These are phyloP conservation scores for Gaeumannomyces sp. DNA, from an alignment of 2,329 filamentous ascomycete species.

Conservation along the genomic window DNA sequence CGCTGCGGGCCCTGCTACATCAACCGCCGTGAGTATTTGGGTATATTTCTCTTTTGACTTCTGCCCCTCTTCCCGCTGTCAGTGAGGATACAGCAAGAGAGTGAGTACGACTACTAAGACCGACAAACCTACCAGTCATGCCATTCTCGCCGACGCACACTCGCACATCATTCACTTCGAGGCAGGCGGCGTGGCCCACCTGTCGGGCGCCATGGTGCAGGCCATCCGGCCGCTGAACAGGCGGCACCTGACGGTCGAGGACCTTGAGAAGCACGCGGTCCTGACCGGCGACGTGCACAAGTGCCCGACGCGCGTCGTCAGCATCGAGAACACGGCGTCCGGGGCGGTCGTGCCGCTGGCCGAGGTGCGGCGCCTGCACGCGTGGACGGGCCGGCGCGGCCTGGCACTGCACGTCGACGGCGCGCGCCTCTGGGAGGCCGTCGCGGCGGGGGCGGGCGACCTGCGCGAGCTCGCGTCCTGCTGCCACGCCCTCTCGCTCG, in stretches of 20 bases:
- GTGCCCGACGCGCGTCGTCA: constrained; percentile 75
- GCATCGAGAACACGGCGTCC: constrained; percentile 77
- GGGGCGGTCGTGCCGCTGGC: constrained; percentile 71
- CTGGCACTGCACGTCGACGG: constrained; percentile 45
- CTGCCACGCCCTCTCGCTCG: constrained; percentile 54
- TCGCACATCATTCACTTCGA: constrained; percentile 69
- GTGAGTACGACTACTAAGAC: not conserved
- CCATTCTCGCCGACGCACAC: constrained; percentile 70
- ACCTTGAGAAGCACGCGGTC: constrained; percentile 60
- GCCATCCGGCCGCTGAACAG: constrained; percentile 64
- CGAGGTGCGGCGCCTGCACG: constrained; percentile 63
- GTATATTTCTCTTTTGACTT: not conserved
- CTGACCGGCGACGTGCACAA: constrained; percentile 66
- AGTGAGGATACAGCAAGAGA: not conserved
- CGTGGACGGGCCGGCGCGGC: constrained; percentile 54
- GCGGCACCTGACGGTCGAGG: constrained; percentile 68
- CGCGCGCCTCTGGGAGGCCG: constrained; percentile 46
- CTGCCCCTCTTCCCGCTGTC: not conserved
- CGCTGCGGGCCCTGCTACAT: constrained; percentile 67
- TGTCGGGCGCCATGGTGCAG: constrained; percentile 66
- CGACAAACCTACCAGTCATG: constrained; percentile 37
- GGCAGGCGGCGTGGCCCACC: constrained; percentile 58
- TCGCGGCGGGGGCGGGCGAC: constrained; percentile 34
- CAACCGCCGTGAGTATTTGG: constrained; percentile 56
- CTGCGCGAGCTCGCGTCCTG: constrained; percentile 34